phyloP scores from a whole-genome alignment of 164 flowering plant species.

The Nelumbo lutea region DNA sequence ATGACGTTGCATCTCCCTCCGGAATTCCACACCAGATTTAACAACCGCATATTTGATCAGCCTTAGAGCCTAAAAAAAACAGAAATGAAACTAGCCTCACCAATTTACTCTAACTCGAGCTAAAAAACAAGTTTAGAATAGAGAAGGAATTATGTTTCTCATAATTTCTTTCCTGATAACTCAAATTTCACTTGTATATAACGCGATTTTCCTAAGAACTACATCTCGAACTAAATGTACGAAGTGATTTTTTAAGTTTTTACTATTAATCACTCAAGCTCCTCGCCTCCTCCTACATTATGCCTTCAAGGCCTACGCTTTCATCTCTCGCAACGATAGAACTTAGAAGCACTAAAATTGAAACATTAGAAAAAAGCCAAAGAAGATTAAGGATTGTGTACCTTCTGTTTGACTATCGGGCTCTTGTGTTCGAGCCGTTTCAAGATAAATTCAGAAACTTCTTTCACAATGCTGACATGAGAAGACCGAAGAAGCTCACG shows the following conservation, averaged over 20 bases:
- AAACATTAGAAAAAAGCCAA: neutral
- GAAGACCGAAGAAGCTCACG: slow-evolving; percentile 84
- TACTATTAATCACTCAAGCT: too few species aligned
- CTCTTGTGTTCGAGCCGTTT: slow-evolving; percentile 87
- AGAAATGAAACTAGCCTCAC: slow-evolving; percentile 1
- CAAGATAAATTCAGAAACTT: slow-evolving; percentile 72
- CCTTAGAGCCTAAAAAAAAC: slow-evolving; percentile 64
- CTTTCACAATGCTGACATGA: slow-evolving; percentile 73
- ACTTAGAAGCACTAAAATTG: neutral
- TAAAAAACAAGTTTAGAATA: neutral
- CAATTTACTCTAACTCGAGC: neutral
- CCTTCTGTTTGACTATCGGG: slow-evolving; percentile 95
- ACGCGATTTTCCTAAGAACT: neutral
- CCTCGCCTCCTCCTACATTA: neutral
- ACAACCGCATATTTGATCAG: slow-evolving; percentile 88
- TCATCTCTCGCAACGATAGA: neutral
- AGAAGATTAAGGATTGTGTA: slow-evolving; percentile 7
- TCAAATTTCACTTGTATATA: neutral
- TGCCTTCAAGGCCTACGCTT: neutral
- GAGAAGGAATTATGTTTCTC: neutral
- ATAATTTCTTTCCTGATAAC: neutral
- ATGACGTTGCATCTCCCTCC: slow-evolving; percentile 94
- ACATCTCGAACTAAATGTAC: neutral
- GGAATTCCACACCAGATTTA: slow-evolving; percentile 91
- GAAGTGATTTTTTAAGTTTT: neutral